phyloP scores from a whole-genome alignment of 2,329 filamentous ascomycete genomes.

The Fusarium xyrophilum region DNA sequence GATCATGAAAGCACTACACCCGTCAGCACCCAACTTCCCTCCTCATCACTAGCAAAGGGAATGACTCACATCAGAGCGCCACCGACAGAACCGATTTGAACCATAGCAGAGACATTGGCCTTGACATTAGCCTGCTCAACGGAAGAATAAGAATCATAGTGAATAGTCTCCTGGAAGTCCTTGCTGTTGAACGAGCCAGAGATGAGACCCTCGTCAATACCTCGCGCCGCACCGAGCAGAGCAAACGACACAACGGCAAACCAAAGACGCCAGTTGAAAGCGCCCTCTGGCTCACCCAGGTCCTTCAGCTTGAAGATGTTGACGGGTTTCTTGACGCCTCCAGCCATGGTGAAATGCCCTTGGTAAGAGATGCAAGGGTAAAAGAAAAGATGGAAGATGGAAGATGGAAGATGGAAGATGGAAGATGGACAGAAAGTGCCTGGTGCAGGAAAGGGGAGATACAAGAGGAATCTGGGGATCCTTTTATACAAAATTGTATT shows the following conservation, averaged over 20 bases:
- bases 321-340: conserved; percentile 62
- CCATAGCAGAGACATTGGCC: conserved; percentile 81
- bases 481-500: conserved; percentile 11
- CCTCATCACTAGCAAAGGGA: accelerated
- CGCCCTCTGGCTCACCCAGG: conserved; percentile 70
- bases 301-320: conserved; percentile 70
- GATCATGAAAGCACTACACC: conserved; percentile 61
- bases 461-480: background rate
- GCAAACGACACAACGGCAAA: conserved; percentile 77
- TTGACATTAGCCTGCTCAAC: conserved; percentile 70
- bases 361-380: background rate
- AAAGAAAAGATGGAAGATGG: background rate
- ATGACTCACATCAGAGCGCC: conserved; percentile 66
- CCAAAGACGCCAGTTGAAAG: conserved; percentile 81
- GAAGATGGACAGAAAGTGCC: background rate
- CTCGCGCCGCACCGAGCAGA: conserved; percentile 77
- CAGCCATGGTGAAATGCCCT: conserved; percentile 50
- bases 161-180: conserved; percentile 66
- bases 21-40: background rate
- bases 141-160: conserved; percentile 60
- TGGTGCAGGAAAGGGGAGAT: background rate
- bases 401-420: too few species aligned
- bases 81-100: conserved; percentile 77
- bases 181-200: conserved; percentile 73
- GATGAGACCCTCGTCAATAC: conserved; percentile 83